Evolutionary conservation across 176 grass and related monocot genomes (phyloP).

Genomic region (Carex cristatella): DNA sequence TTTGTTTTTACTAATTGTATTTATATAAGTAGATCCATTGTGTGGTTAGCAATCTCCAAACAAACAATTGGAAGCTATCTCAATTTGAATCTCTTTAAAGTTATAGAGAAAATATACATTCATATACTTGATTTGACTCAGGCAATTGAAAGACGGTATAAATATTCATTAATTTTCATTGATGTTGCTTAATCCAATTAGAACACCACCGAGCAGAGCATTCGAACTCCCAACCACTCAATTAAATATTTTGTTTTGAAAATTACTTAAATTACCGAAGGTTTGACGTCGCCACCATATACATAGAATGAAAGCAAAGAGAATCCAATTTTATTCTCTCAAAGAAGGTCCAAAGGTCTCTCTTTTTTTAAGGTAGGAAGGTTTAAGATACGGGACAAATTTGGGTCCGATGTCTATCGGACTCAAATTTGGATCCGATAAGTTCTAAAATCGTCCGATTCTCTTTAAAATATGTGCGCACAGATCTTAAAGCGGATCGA

Average conservation of each 20-base stretch:
- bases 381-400: no score
- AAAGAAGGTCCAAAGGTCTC: neutral
- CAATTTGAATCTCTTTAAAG: neutral
- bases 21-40: neutral
- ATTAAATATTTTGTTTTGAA: neutral
- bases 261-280: neutral
- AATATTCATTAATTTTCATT: neutral
- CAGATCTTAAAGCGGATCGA: no score
- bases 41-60: neutral
- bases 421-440: no score
- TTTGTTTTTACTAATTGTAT: neutral
- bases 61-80: neutral
- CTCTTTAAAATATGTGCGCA: no score
- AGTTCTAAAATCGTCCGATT: no score
- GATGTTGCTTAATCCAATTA: neutral
- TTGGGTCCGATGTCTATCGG: no score
- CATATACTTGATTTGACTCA: neutral
- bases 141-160: neutral
- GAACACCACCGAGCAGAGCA: neutral
- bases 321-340: neutral
- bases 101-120: neutral
- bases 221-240: neutral
- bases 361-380: neutral
- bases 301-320: neutral
- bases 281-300: neutral